Percentiles rank a stretch among this genome's conserved stretches.
phyloP scores from a whole-genome alignment of 768 basidiomycete genomes.

The Termitomyces sp. region DNA sequence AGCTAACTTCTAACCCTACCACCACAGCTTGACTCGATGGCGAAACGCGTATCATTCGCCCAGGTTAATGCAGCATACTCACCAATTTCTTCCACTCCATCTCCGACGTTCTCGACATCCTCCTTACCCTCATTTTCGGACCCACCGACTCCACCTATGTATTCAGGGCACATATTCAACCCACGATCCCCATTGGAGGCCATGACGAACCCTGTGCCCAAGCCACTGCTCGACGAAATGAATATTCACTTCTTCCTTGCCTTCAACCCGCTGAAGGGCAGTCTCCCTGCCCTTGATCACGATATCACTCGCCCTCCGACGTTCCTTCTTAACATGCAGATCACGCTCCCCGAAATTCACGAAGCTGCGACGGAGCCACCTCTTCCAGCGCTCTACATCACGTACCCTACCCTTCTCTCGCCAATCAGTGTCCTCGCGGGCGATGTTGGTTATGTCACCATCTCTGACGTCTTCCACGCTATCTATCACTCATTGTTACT shows the following conservation, averaged over 20 bases:
- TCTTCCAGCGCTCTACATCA: constrained; percentile 26
- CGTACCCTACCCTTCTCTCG: constrained; percentile 25
- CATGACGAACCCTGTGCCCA: constrained; percentile 18
- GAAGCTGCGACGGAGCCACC: constrained; percentile 40
- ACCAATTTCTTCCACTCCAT: constrained; percentile 26
- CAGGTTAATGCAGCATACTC: constrained; percentile 30
- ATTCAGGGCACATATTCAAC: constrained; percentile 26
- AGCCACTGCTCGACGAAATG: constrained; percentile 20
- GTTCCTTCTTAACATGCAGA: constrained; percentile 15
- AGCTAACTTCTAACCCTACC: constrained; percentile 10
- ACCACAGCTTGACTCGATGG: constrained; percentile 16
- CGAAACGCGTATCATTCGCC: constrained; percentile 39
- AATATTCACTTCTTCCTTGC: constrained; percentile 39
- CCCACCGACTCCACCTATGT: constrained; percentile 27
- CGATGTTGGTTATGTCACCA: constrained; percentile 28
- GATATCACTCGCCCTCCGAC: constrained; percentile 32
- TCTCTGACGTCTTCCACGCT: constrained; percentile 43
- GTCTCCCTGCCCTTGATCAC: constrained; percentile 28
- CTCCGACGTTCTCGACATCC: constrained; percentile 28
- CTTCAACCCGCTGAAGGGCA: constrained; percentile 22
- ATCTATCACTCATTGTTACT: constrained; percentile 43
- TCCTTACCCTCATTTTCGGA: constrained; percentile 32
- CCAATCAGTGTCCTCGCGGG: constrained; percentile 28
- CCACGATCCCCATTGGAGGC: constrained; percentile 17
- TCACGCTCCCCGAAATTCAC: constrained; percentile 25